Evolutionary conservation across 2,329 filamentous ascomycete species (phyloP), one percentile per base, ranked within the genome.

Genomic region (Paracoccidioides brasiliensis): DNA sequence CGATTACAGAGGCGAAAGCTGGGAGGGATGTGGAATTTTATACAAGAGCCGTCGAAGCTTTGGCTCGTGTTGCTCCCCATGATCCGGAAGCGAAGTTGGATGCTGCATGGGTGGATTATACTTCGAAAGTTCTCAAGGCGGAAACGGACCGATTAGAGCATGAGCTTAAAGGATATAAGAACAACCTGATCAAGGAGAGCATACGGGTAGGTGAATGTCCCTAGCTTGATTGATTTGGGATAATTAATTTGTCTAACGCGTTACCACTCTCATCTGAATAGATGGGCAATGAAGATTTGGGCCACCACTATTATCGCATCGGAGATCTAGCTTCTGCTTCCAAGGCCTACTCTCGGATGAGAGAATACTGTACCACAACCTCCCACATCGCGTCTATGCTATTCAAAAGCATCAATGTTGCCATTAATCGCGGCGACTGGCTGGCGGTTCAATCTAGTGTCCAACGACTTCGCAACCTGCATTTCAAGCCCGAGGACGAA

Each of bases 131-230:
- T 53, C 88, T 90, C 63, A 80, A 81, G 62, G 72, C 75, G 1
- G 86, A 95, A 69, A 84, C 84, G 0, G 77, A 82, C 55, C 81
- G 86, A n/a, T 76, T 97, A 55, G 89, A 96, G 67, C 75, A 80
- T 14, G 89, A 97, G 70, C 76, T 98, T 22, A 90, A 90, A 69
- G 85, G 85, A 1, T 97, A 97, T 71, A 95, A 93, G 72, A 95
- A 96, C 67, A 98, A 97, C 64, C 74, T 97, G 45, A 90, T 98
- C 64, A 95, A 96, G 69, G 93, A 98, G 73, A 96, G 90, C 73
- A 95, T 97, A 64, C 75, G 90, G 62, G 90, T 94, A 76, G 56
- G 79, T 66, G 43, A 54, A 37, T 37, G 4, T 43, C 22, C 30
- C 32, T 46, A 10, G 40, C 5, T 10, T 53, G 37, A 3, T 9